Base-by-base conservation (phyloP, 352 stramenopile species). In the Pythium phragmitis region DNA sequence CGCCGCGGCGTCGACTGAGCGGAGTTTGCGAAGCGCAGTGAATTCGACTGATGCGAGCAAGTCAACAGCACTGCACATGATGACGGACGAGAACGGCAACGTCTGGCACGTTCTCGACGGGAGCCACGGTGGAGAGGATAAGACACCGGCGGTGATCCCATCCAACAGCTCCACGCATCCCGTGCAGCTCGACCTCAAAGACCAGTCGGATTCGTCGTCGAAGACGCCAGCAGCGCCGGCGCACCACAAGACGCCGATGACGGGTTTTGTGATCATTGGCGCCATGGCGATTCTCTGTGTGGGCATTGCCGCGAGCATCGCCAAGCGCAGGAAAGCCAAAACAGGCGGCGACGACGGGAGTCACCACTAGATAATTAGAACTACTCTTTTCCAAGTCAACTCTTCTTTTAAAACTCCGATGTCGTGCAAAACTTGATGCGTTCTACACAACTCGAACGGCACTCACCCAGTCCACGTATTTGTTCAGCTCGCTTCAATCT, bases 271-370 rank as follows among this genome's bases (percentile, higher is more conserved):
- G 0, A 17, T 66, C 33, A 33, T 66, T 9, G 60, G 60, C 11
- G 60, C 60, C 19, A 60, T 66, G 28, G 60, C 60, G 60, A 66
- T 66, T 34, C 2, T 66, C 7, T 66, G 60, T 16, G 60, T 66
- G 14, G 60, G 60, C 42, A 28, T 66, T 7, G 60, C 60, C 19
- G 60, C 51, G 4, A 51, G 60, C 42, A 17, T 66, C n/a, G 39
- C 59, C 50, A 60, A 60, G 50, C 41, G 30, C 2, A 66, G 60
- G 41, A 12, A 39, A 1, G 16, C 52, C 37, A 37, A 8, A 45
- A 21, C 47, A 23, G 39, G 30, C 45, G 8, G 37, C 34, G 48
- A 19, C 36, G 4, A 39, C 53, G 26, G 26, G 6, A 7, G 11
- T 28, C 33, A 57, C 33, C 17, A 46, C 33, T 37, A 55, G 42